Percentiles rank a stretch among this genome's conserved stretches.
Evolutionary conservation across 2,329 filamentous ascomycete species (phyloP).

Genomic region (Boeremia exigua): DNA sequence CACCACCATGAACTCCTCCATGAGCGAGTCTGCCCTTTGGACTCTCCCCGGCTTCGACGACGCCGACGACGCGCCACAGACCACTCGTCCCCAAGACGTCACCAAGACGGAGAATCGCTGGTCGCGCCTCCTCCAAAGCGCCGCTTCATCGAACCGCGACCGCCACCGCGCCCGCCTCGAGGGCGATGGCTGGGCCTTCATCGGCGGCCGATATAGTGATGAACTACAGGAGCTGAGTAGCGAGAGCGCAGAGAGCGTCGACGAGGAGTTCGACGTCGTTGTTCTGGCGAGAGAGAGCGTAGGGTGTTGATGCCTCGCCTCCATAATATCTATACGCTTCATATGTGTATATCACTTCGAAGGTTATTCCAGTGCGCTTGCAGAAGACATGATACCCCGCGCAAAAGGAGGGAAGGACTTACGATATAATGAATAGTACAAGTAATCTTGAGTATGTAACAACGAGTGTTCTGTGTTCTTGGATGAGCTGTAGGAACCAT

Average conservation of each 20-base stretch:
- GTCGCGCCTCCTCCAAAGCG: constrained; percentile 26
- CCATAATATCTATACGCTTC: background rate
- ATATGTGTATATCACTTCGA: background rate
- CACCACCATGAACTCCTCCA: constrained; percentile 27
- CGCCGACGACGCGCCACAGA: constrained; percentile 27
- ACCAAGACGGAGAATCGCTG: constrained; percentile 21
- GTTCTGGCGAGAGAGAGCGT: constrained; percentile 21
- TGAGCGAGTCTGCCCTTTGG: constrained; percentile 37
- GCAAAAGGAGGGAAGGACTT: constrained; percentile 2
- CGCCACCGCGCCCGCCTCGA: constrained; percentile 37
- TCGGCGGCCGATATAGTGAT: constrained; percentile 27
- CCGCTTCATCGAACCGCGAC: constrained; percentile 40
- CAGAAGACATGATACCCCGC: constrained; percentile 1
- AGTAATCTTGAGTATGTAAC: background rate
- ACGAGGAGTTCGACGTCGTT: constrained; percentile 46
- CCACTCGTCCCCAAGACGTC: background rate
- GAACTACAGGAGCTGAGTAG: constrained; percentile 23
- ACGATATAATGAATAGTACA: too few species aligned
- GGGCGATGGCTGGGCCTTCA: constrained; percentile 45
- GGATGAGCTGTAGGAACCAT: background rate
- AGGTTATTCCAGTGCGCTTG: background rate
- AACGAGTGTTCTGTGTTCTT: background rate
- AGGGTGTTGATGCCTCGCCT: constrained; percentile 1
- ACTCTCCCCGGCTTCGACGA: constrained; percentile 42
- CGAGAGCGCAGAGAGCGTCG: constrained; percentile 35